Evolutionary conservation across 345 rosid genomes (phyloP).

Genomic region (Euphorbia lathyris): DNA sequence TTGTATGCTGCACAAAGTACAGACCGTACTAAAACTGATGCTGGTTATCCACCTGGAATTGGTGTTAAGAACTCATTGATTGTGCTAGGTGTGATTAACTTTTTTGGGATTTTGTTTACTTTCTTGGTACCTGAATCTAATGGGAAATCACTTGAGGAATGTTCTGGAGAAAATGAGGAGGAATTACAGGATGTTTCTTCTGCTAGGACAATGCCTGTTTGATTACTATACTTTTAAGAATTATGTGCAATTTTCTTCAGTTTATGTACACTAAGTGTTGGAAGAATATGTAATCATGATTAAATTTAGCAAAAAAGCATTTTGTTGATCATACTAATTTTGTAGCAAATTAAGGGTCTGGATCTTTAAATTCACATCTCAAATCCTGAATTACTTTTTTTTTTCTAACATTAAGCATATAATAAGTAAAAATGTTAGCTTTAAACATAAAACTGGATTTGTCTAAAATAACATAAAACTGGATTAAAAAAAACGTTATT

Average conservation of each 20-base stretch:
- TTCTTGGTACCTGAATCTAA: conserved; percentile 19
- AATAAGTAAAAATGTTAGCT: too few relatives aligned
- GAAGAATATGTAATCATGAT: too few relatives aligned
- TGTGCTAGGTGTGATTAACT: conserved; percentile 11
- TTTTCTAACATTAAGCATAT: too few relatives aligned
- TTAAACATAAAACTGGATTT: too few relatives aligned
- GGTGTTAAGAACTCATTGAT: conserved; percentile 16
- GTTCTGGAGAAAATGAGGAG: conserved; percentile 12
- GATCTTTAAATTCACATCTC: too few relatives aligned
- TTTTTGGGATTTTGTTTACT: conserved; percentile 16
- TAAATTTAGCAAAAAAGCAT: too few relatives aligned
- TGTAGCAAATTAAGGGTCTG: too few relatives aligned
- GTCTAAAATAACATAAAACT: too few relatives aligned
- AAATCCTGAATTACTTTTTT: too few relatives aligned
- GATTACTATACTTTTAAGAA: background rate
- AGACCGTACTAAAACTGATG: conserved; percentile 16
- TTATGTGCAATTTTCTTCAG: background rate
- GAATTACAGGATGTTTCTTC: background rate
- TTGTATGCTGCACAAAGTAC: conserved; percentile 19
- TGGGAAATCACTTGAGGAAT: conserved; percentile 21
- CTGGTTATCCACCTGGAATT: conserved; percentile 21
- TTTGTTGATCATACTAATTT: too few relatives aligned
- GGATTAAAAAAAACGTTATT: too few relatives aligned
- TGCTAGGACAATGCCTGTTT: background rate
- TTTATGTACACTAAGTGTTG: too few relatives aligned